phyloP scores from a whole-genome alignment of 2,329 filamentous ascomycete species.

The Pseudocercospora fuligena region DNA sequence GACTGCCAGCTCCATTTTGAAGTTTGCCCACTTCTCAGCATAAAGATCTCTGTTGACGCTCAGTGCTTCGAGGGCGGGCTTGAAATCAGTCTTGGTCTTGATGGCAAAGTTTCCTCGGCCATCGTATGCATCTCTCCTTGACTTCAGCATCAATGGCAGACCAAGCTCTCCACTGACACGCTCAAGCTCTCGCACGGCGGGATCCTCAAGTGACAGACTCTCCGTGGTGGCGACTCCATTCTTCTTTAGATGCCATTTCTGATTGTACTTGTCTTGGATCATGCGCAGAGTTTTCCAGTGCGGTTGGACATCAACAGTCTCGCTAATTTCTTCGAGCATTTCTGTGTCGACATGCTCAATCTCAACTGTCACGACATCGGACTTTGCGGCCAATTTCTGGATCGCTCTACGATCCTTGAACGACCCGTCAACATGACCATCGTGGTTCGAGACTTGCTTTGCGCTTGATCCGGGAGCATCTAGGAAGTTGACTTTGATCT shows the following conservation, averaged over 20 bases:
- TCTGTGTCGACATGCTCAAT: constrained; percentile 95
- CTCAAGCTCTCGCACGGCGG: constrained; percentile 64
- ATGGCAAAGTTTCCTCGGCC: constrained; percentile 77
- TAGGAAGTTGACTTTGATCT: constrained; percentile 77
- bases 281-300: constrained; percentile 84
- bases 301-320: constrained; percentile 70
- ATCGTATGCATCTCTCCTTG: constrained; percentile 87
- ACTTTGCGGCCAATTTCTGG: constrained; percentile 73
- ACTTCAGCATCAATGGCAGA: constrained; percentile 91
- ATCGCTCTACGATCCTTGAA: constrained; percentile 85
- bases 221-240: constrained; percentile 73
- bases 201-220: constrained; percentile 68
- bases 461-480: constrained; percentile 78
- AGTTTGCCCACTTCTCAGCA: constrained; percentile 87
- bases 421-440: constrained; percentile 78
- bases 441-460: constrained; percentile 80
- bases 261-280: constrained; percentile 91
- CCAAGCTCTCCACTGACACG: constrained; percentile 69
- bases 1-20: constrained; percentile 84
- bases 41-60: constrained; percentile 72
- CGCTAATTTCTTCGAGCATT: constrained; percentile 80
- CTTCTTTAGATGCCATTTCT: constrained; percentile 78
- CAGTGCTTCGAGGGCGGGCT: constrained; percentile 71
- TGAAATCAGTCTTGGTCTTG: constrained; percentile 62
- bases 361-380: constrained; percentile 86